A percentile compares a stretch with the other conserved stretches of the same genome.
Evolutionary conservation across 2,329 filamentous ascomycete genomes (phyloP).

Genomic region (Penicillium sp.): DNA sequence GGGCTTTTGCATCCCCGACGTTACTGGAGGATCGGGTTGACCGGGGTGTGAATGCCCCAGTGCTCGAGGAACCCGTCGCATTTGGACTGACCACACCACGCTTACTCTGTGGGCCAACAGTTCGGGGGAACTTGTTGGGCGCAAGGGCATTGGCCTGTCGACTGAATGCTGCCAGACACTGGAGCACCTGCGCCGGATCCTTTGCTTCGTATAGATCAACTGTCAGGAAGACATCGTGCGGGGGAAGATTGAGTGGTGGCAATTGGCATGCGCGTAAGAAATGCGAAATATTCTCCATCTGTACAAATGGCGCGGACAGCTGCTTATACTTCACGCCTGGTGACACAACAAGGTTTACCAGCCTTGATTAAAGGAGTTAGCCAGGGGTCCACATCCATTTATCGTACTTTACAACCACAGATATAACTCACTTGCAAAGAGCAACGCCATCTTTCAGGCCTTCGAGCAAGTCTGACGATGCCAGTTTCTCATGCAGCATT

Average conservation of each 20-base stretch:
- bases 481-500: slow-evolving; percentile 69
- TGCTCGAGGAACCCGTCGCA: slow-evolving; percentile 58
- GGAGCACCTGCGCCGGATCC: slow-evolving; percentile 91
- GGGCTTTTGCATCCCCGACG: slow-evolving; percentile 43
- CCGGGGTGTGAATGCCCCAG: slow-evolving; percentile 41
- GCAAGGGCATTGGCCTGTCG: slow-evolving; percentile 74
- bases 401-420: not conserved
- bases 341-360: slow-evolving; percentile 75
- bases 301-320: slow-evolving; percentile 94
- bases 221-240: slow-evolving; percentile 94
- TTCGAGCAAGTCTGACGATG: slow-evolving; percentile 75
- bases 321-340: slow-evolving; percentile 86
- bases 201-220: slow-evolving; percentile 95
- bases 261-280: slow-evolving; percentile 86
- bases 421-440: slow-evolving; percentile 73
- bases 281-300: slow-evolving; percentile 99
- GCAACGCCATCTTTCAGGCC: slow-evolving; percentile 85
- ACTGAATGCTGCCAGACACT: slow-evolving; percentile 89
- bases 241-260: slow-evolving; percentile 79
- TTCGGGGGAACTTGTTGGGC: slow-evolving; percentile 68
- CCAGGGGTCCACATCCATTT: slow-evolving; percentile 11
- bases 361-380: slow-evolving; percentile 50
- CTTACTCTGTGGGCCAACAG: slow-evolving; percentile 71
- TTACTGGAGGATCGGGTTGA: slow-evolving; percentile 53
- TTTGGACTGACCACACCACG: slow-evolving; percentile 63